These are phyloP conservation scores for Trichoderma semiorbis DNA, from an alignment of 2,329 filamentous ascomycete species.

Conservation along the genomic window DNA sequence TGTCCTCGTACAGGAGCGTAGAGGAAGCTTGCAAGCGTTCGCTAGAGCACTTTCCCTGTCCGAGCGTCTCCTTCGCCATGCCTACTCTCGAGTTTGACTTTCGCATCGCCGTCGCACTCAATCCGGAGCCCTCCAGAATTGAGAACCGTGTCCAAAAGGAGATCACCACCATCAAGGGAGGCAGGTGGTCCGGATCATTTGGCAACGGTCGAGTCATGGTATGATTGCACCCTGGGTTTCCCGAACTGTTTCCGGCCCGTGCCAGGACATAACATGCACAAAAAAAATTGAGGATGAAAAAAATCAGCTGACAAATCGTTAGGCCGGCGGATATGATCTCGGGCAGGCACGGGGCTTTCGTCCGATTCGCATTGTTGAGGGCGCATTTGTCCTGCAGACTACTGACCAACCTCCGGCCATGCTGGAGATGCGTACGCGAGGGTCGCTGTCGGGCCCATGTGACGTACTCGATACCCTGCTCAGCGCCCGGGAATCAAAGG, in stretches of 20 bases:
- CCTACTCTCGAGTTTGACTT: conserved; percentile 49
- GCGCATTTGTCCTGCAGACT: conserved; percentile 48
- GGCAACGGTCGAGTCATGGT: conserved; percentile 47
- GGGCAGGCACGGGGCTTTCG: conserved; percentile 40
- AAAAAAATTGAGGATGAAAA: background rate
- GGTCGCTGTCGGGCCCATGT: conserved; percentile 46
- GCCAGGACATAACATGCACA: background rate
- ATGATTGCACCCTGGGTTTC: conserved; percentile 19
- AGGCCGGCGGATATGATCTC: conserved; percentile 43
- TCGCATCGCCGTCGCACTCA: conserved; percentile 46
- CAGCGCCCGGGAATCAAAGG: conserved; percentile 35
- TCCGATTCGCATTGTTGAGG: conserved; percentile 44
- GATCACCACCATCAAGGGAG: conserved; percentile 47
- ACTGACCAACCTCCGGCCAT: conserved; percentile 46
- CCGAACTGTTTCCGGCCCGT: background rate
- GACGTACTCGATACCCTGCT: conserved; percentile 41
- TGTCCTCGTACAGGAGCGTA: conserved; percentile 28
- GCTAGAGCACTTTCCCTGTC: conserved; percentile 41
- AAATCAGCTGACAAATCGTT: conserved; percentile 23
- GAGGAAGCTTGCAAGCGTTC: conserved; percentile 39
- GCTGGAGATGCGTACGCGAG: conserved; percentile 45
- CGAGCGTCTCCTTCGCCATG: conserved; percentile 42
- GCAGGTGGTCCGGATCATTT: conserved; percentile 48
- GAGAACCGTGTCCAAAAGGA: conserved; percentile 45
- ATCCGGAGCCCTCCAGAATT: conserved; percentile 42